These are phyloP conservation scores for Sutorius australiensis DNA, from an alignment of 768 basidiomycete genomes.

Conservation along the genomic window DNA sequence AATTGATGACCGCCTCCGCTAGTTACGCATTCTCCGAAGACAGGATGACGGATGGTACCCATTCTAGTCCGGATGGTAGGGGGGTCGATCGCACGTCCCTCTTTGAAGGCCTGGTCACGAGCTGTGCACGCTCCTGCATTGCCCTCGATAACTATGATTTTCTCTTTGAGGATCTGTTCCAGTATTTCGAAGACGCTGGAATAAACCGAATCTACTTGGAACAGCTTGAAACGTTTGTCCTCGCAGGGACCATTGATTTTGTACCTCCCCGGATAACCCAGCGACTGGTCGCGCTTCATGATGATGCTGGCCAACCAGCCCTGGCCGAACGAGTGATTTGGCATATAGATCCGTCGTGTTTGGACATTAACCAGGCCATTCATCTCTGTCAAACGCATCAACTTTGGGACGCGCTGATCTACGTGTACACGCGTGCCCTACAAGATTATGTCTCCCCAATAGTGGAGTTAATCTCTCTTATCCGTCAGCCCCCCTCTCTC, in stretches of 20 bases:
- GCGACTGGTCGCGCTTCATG: conserved; percentile 73
- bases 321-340: conserved; percentile 87
- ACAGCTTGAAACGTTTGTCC: conserved; percentile 77
- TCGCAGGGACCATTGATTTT: conserved; percentile 64
- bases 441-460: conserved; percentile 87
- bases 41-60: conserved; percentile 86
- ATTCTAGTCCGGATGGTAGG: conserved; percentile 73
- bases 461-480: conserved; percentile 75
- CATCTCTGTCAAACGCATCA: conserved; percentile 75
- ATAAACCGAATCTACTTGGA: conserved; percentile 82
- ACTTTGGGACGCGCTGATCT: conserved; percentile 91
- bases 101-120: conserved; percentile 82
- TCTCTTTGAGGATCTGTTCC: conserved; percentile 91
- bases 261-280: conserved; percentile 90
- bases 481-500: conserved; percentile 42
- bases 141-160: conserved; percentile 79
- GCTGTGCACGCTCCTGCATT: conserved; percentile 75
- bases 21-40: conserved; percentile 94
- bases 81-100: conserved; percentile 90
- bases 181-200: conserved; percentile 78
- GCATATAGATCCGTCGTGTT: conserved; percentile 87
- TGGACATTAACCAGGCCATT: conserved; percentile 94
- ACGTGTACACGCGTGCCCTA: conserved; percentile 87
- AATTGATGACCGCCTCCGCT: conserved; percentile 83
- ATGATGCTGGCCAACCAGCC: conserved; percentile 63